These are phyloP conservation scores for Nemania abortiva DNA, from an alignment of 2,329 filamentous ascomycete genomes.

Conservation along the genomic window DNA sequence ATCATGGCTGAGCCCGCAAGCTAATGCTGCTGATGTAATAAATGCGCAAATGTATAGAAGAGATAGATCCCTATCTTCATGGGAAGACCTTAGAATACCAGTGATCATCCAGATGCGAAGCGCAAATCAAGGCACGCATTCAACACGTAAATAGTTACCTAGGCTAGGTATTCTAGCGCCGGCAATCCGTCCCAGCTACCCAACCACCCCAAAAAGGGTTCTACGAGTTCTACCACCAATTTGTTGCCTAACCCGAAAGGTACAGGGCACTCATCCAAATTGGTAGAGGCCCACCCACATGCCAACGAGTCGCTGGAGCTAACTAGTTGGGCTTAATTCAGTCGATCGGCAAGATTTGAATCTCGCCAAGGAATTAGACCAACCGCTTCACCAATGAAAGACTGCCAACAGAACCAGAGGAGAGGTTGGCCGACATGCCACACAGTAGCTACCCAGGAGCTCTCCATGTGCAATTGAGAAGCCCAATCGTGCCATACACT, in stretches of 20 bases:
- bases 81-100: too few relatives aligned
- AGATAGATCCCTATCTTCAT: too few relatives aligned
- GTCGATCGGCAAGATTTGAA: slow-evolving; percentile 28
- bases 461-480: slow-evolving; percentile 8
- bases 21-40: too few relatives aligned
- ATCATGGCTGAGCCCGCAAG: too few relatives aligned
- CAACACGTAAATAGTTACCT: too few relatives aligned
- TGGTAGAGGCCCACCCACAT: slow-evolving; percentile 12
- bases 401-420: slow-evolving; percentile 30
- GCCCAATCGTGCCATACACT: slow-evolving; percentile 6
- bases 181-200: too few relatives aligned
- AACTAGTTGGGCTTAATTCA: slow-evolving; percentile 27
- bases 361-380: slow-evolving; percentile 29
- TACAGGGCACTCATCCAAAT: slow-evolving; percentile 22
- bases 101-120: too few relatives aligned
- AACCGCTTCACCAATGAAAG: slow-evolving; percentile 23
- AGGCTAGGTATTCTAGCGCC: too few relatives aligned
- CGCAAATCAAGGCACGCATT: too few relatives aligned
- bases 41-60: too few relatives aligned
- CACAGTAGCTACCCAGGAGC: not conserved
- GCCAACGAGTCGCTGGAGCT: slow-evolving; percentile 17
- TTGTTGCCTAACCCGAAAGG: slow-evolving; percentile 24
- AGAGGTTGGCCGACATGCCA: slow-evolving; percentile 22
- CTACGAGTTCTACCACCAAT: slow-evolving; percentile 3
- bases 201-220: too few relatives aligned